Percentiles rank a stretch among this genome's conserved stretches.
Conservation (phyloP, 306 rosid genomes). For the Citrullus amarus region DNA sequence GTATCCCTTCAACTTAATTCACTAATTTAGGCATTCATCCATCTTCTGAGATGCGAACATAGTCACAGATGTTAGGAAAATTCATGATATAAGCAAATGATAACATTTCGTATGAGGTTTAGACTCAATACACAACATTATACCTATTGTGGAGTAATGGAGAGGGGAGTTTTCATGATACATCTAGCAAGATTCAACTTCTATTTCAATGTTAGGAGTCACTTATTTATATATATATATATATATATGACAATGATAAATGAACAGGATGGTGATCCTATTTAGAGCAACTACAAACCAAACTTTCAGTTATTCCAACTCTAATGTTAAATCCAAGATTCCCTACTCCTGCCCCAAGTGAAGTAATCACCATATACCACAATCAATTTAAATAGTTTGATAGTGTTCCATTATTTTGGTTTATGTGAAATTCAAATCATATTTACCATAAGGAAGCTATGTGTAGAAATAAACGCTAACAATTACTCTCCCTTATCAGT, state of each 20-base stretch:
- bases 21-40: neutral
- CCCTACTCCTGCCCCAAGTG: neutral
- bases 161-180: neutral
- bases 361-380: neutral
- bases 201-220: too few species aligned
- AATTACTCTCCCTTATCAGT: slow-evolving; percentile 14
- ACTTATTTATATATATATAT: too few species aligned
- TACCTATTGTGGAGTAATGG: neutral
- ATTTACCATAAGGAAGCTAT: neutral
- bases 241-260: too few species aligned
- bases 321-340: neutral
- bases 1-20: slow-evolving; percentile 14
- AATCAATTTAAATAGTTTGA: neutral
- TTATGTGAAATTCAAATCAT: neutral
- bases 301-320: neutral
- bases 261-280: too few species aligned
- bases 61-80: neutral
- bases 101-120: too few species aligned
- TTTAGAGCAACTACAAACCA: too few species aligned
- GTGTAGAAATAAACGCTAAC: neutral
- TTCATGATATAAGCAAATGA: too few species aligned
- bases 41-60: neutral
- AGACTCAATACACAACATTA: too few species aligned
- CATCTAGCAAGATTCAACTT: neutral
- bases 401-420: neutral